A percentile compares a stretch with the other conserved stretches of the same genome.
Conservation (phyloP, 2,329 filamentous ascomycete species). For the Fusarium caatingaense region DNA sequence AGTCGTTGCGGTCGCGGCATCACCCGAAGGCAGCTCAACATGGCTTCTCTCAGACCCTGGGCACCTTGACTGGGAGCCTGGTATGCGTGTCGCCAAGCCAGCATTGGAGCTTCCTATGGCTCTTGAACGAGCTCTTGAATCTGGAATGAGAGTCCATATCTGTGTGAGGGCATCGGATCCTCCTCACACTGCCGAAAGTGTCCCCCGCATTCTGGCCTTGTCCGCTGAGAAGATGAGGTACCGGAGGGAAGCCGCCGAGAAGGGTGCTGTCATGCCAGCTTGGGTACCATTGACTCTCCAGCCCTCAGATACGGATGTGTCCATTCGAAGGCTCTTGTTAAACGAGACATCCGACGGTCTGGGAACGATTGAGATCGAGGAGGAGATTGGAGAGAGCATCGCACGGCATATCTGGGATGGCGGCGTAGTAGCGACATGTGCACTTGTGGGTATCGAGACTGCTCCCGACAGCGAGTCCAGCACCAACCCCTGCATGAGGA, state of each 20-base stretch:
- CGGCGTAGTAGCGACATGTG: slow-evolving; percentile 59
- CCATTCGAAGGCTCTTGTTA: slow-evolving; percentile 48
- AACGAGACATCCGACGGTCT: slow-evolving; percentile 38
- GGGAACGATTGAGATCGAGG: slow-evolving; percentile 58
- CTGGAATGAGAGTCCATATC: slow-evolving; percentile 44
- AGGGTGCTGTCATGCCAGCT: slow-evolving; percentile 58
- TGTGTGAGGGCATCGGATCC: slow-evolving; percentile 46
- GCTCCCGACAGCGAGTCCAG: slow-evolving; percentile 45
- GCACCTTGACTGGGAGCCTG: slow-evolving; percentile 48
- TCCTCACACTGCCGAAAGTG: slow-evolving; percentile 44
- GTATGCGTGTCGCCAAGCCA: slow-evolving; percentile 57
- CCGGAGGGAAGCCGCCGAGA: slow-evolving; percentile 29
- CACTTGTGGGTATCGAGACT: slow-evolving; percentile 47
- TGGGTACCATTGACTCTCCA: slow-evolving; percentile 52
- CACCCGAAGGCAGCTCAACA: slow-evolving; percentile 36
- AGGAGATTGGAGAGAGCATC: slow-evolving; percentile 70
- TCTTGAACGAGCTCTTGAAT: slow-evolving; percentile 43
- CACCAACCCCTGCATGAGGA: slow-evolving; percentile 45
- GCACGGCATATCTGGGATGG: slow-evolving; percentile 70
- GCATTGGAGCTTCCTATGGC: slow-evolving; percentile 45
- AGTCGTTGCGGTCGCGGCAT: slow-evolving; percentile 48
- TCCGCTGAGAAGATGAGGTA: slow-evolving; percentile 33
- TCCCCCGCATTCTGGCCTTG: slow-evolving; percentile 44
- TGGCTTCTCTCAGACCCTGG: slow-evolving; percentile 44
- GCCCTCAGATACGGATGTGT: slow-evolving; percentile 40